Evolutionary conservation across 78 protist species (phyloP), one percentile per base, ranked within the genome.

Genomic region (slime mould (Dictyostelium discoideum)): DNA sequence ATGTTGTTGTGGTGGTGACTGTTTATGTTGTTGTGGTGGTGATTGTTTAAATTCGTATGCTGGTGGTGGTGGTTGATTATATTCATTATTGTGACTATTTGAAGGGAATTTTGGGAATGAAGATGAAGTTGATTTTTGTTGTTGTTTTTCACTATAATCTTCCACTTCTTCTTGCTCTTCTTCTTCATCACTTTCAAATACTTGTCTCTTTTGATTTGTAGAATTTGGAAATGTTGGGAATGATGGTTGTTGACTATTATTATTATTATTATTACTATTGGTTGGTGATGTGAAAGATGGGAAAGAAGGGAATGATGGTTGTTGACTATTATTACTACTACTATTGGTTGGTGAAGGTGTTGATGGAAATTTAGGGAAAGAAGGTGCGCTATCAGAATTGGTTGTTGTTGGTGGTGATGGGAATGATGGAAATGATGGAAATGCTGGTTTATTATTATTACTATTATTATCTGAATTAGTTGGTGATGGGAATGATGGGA

Each of bases 361-460:
- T 57, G 86, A 78, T 39, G 93, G 93, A 78, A 87, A 87, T 29
- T 39, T 9, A 63, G 94, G 81, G 48, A 74, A 74, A 26, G 81
- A 74, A 2, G 81, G 81, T 5, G 26, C 54, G 5, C 32, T 76
- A n/a, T 20, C 54, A 3, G 7, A 7, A 26, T 4, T 16, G 16
- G 8, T 40, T 11, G 9, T 76, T 9, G 20, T 76, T 77, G 46
- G n/a, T 77, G 84, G 85, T 44, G 79, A 37, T 18, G 85, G 74
- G 24, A 78, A 87, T 7, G 40, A n/a, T n/a, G 85, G 85, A 20
- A 50, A 39, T 44, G 79, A 37, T 18, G 85, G 74, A 6, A 78
- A 87, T 7, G 40, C 14, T 42, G 60, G 60, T 42, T 6, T 32
- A 72, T 26, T 69, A 24, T 20, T 84, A 46, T 84, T 84, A 20